These are phyloP conservation scores for Fusarium floridanum DNA, from an alignment of 2,329 filamentous ascomycete species.

Conservation along the genomic window DNA sequence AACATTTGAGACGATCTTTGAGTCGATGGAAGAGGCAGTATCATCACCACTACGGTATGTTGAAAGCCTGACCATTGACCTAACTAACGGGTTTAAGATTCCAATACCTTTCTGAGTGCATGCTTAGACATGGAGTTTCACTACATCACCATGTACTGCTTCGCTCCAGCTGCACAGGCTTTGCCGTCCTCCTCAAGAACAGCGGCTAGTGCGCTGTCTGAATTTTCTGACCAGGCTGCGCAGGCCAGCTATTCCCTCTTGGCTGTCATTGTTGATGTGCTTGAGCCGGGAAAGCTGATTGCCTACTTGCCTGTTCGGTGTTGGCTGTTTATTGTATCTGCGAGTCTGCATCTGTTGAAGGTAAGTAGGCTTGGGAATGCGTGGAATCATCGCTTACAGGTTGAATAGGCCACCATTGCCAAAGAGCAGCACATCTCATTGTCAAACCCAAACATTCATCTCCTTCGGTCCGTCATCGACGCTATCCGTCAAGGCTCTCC, in stretches of 20 bases:
- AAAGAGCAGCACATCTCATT: slow-evolving; percentile 7
- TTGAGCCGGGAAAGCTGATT: slow-evolving; percentile 12
- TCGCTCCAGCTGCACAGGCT: slow-evolving; percentile 17
- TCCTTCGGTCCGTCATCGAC: slow-evolving; percentile 18
- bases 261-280: slow-evolving; percentile 12
- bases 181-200: not conserved
- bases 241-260: slow-evolving; percentile 22
- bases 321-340: slow-evolving; percentile 32
- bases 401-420: slow-evolving; percentile 12
- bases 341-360: slow-evolving; percentile 27
- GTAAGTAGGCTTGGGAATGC: not conserved
- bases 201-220: not conserved
- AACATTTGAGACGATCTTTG: slow-evolving; percentile 13
- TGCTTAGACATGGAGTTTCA: slow-evolving; percentile 27
- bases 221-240: slow-evolving; percentile 18
- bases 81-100: not conserved
- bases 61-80: not conserved
- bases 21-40: slow-evolving; percentile 24
- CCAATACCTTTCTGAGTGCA: slow-evolving; percentile 12
- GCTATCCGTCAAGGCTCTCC: slow-evolving; percentile 20
- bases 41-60: slow-evolving; percentile 11
- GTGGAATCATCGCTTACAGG: not conserved
- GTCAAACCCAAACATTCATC: slow-evolving; percentile 16
- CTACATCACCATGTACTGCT: slow-evolving; percentile 28
- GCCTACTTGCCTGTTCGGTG: slow-evolving; percentile 22